These are phyloP conservation scores for Phoenix roebelenii DNA, from an alignment of 176 grass and related monocot genomes.

Conservation along the genomic window DNA sequence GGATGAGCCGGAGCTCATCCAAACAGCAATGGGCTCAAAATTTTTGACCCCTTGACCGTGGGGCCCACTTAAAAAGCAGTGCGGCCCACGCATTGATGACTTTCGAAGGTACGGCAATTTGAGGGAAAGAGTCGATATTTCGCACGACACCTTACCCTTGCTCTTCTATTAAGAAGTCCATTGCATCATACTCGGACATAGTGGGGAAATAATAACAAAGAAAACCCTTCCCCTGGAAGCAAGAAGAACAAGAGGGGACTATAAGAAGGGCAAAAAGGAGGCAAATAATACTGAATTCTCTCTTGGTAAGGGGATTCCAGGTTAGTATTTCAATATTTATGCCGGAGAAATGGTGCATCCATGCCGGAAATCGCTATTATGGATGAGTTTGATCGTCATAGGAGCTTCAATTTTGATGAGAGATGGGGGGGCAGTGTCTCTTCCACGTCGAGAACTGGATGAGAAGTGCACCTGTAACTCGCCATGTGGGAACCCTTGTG, in stretches of 20 bases:
- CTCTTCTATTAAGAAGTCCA: neutral
- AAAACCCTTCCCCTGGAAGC: too few relatives aligned
- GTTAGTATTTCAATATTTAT: too few relatives aligned
- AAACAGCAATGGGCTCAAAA: neutral
- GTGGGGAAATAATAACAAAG: too few relatives aligned
- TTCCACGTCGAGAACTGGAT: conserved; percentile 9
- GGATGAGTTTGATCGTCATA: neutral
- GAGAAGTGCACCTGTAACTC: conserved; percentile 31
- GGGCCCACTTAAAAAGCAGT: conserved; percentile 1
- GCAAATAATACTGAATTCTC: too few relatives aligned
- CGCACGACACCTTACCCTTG: neutral
- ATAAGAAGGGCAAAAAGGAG: too few relatives aligned
- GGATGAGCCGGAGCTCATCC: neutral
- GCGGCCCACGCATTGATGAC: neutral
- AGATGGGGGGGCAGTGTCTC: neutral
- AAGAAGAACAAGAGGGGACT: too few relatives aligned
- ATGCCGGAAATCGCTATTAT: neutral
- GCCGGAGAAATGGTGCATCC: too few relatives aligned
- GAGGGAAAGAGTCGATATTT: neutral
- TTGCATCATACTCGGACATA: neutral
- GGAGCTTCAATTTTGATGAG: neutral
- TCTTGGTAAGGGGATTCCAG: too few relatives aligned
- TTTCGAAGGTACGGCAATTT: neutral
- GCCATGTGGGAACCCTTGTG: conserved; percentile 47
- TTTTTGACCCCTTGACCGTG: conserved; percentile 1